Evolutionary conservation across 192 early-diverging fungal genomes (phyloP).

Genomic region (Entomortierella chlamydospora): DNA sequence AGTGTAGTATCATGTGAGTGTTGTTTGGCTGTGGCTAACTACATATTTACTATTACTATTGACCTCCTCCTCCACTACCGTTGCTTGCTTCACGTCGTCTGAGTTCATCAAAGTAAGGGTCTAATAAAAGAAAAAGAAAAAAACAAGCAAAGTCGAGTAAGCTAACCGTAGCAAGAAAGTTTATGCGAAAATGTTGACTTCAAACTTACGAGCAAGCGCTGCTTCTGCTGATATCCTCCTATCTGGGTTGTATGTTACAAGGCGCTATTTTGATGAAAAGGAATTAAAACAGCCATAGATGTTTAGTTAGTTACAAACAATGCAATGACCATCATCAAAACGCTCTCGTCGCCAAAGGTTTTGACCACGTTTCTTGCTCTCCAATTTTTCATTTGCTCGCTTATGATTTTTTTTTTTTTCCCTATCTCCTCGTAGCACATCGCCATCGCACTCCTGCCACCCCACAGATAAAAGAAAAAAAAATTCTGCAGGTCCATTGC

Average conservation of each 20-base stretch:
- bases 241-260: slow-evolving; percentile 52
- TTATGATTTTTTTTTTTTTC: neutral
- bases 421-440: neutral
- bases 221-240: slow-evolving; percentile 55
- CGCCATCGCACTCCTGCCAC: no score
- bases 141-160: neutral
- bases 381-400: neutral
- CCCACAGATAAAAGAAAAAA: no score
- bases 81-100: slow-evolving; percentile 30
- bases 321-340: no score
- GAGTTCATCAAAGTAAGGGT: slow-evolving; percentile 49
- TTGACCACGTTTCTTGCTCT: slow-evolving; percentile 11
- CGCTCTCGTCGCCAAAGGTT: slow-evolving; percentile 10
- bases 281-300: neutral
- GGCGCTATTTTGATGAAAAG: slow-evolving; percentile 20
- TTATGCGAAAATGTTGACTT: neutral
- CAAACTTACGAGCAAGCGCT: slow-evolving; percentile 43
- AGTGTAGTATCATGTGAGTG: no score
- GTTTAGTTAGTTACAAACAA: no score
- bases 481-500: no score
- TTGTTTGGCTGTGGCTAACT: no score
- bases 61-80: slow-evolving; percentile 9
- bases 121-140: slow-evolving; percentile 2
- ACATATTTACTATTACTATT: neutral
- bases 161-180: neutral